Conservation (phyloP, 345 rosid species). For the Salix brachista region DNA sequence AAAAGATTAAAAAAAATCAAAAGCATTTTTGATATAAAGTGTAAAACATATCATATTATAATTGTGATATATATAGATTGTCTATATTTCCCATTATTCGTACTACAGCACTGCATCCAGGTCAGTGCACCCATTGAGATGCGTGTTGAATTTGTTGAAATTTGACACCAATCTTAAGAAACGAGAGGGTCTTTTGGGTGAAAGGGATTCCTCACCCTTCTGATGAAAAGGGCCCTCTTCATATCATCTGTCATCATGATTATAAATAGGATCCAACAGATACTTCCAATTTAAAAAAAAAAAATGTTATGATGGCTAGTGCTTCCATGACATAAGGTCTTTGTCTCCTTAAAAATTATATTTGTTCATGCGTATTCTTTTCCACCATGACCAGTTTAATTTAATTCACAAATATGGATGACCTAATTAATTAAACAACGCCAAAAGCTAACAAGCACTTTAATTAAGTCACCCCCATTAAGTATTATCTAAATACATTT, state of each 20-base stretch:
- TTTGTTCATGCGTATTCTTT: not conserved
- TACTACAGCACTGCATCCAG: not conserved
- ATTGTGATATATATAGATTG: not conserved
- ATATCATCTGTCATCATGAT: conserved; percentile 9
- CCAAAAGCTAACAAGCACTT: no score
- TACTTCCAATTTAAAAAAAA: not conserved
- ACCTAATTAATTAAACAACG: no score
- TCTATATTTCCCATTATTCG: not conserved
- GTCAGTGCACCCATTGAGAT: conserved; percentile 18
- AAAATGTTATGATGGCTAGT: conserved; percentile 2
- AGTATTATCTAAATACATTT: no score
- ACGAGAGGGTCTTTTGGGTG: not conserved
- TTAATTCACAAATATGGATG: not conserved
- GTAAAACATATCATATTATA: no score
- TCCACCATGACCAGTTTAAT: not conserved
- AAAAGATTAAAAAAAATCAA: no score
- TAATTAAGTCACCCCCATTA: no score
- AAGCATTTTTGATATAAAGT: no score
- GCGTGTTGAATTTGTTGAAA: conserved; percentile 25
- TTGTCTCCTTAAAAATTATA: conserved; percentile 21
- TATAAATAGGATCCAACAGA: not conserved
- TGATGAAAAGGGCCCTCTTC: conserved; percentile 18
- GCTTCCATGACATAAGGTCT: conserved; percentile 19
- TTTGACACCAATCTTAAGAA: conserved; percentile 16
- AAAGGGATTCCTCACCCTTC: conserved; percentile 30